These are phyloP conservation scores for Phytophthora uliginosa DNA, from an alignment of 352 stramenopile species.

Conservation along the genomic window DNA sequence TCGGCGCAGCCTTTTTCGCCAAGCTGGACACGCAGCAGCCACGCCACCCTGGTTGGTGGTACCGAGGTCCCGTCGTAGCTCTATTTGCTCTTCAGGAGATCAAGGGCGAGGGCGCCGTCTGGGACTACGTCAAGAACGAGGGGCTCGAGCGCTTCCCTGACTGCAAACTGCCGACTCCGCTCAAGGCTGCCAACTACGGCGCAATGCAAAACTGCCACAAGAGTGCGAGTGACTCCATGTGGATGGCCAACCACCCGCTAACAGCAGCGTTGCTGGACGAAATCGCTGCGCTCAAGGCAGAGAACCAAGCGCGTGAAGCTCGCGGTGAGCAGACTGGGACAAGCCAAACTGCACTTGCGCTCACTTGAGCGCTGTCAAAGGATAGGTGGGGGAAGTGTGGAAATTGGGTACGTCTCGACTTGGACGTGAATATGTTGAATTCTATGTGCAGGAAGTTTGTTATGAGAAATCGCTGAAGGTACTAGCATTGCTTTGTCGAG, in stretches of 20 bases:
- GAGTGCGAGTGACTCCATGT: slow-evolving; percentile 38
- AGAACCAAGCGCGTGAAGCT: neutral
- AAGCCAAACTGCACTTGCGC: neutral
- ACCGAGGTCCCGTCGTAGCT: slow-evolving; percentile 48
- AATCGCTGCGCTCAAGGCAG: neutral
- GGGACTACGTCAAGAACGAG: slow-evolving; percentile 49
- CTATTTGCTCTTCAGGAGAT: slow-evolving; percentile 37
- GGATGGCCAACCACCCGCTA: slow-evolving; percentile 30
- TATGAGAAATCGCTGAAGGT: too few species aligned
- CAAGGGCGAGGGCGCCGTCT: slow-evolving; percentile 40
- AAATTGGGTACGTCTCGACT: neutral
- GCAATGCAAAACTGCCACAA: slow-evolving; percentile 26
- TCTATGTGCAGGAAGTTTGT: too few species aligned
- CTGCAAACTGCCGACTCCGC: slow-evolving; percentile 49
- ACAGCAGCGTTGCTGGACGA: neutral
- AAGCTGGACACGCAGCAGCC: slow-evolving; percentile 43
- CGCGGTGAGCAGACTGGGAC: neutral
- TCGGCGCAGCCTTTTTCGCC: slow-evolving; percentile 60
- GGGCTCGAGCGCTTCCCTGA: slow-evolving; percentile 49
- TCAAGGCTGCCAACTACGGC: slow-evolving; percentile 44
- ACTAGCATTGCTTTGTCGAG: too few species aligned
- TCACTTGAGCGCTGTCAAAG: neutral
- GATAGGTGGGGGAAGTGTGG: neutral
- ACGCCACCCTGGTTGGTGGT: slow-evolving; percentile 68
- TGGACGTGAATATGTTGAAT: neutral